A percentile compares a stretch with the other conserved stretches of the same genome.
phyloP scores from a whole-genome alignment of 768 basidiomycete species.

The Crassisporium funariophilum region DNA sequence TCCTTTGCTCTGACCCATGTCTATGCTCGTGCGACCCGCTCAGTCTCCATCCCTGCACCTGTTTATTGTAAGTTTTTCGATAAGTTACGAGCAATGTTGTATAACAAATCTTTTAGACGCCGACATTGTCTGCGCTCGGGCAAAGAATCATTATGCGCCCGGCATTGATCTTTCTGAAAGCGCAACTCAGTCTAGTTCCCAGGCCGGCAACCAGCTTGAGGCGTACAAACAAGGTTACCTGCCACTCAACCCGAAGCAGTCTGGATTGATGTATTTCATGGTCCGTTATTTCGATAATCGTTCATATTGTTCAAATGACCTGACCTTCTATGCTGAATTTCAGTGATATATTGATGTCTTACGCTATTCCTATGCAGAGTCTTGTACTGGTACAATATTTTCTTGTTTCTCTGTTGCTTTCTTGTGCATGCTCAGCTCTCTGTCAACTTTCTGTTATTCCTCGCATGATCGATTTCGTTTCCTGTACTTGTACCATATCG shows the following conservation, averaged over 20 bases:
- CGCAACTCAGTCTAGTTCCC: slow-evolving; percentile 48
- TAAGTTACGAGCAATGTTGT: too few relatives aligned
- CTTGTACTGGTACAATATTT: too few relatives aligned
- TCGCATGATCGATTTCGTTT: too few relatives aligned
- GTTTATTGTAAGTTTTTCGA: slow-evolving; percentile 68
- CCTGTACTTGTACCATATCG: too few relatives aligned
- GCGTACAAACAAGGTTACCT: slow-evolving; percentile 56
- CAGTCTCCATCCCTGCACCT: slow-evolving; percentile 83
- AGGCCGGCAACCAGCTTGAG: slow-evolving; percentile 43
- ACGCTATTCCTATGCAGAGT: too few relatives aligned
- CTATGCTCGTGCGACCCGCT: slow-evolving; percentile 79
- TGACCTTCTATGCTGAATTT: too few relatives aligned
- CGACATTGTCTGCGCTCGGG: slow-evolving; percentile 79
- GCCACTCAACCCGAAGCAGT: slow-evolving; percentile 54
- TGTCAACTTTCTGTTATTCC: too few relatives aligned
- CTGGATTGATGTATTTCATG: slow-evolving; percentile 63
- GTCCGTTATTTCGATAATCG: slow-evolving; percentile 24
- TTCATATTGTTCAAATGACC: neutral
- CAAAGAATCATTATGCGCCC: slow-evolving; percentile 81
- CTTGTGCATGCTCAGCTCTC: too few relatives aligned
- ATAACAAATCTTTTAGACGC: too few relatives aligned
- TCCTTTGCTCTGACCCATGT: slow-evolving; percentile 79
- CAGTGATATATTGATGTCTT: too few relatives aligned
- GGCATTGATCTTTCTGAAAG: slow-evolving; percentile 63
- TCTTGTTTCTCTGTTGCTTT: too few relatives aligned